Evolutionary conservation across 306 rosid species (phyloP), one percentile per base, ranked within the genome.

Genomic region (Prunus mira): DNA sequence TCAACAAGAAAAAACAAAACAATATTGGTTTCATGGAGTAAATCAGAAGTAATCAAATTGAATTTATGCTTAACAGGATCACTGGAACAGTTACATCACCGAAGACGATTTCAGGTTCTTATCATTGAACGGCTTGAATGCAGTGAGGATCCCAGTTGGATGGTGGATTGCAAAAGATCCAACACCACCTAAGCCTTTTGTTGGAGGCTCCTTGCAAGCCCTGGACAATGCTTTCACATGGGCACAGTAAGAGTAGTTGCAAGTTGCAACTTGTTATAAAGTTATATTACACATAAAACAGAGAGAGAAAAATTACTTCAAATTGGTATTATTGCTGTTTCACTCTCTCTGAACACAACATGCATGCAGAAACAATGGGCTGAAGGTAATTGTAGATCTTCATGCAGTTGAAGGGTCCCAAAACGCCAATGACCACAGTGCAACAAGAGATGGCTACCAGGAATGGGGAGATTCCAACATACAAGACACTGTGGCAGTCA

Each of bases 91-190:
- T 15, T 91, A 87, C 56, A 88, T 91, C 52, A 80, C 82, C 0
- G 91, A 88, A 63, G 93, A 87, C 7, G 96, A 91, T 86, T 91
- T 91, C 85, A 79, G 20, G 30, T 88, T 82, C 89, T 84, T 91
- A 84, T 84, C 90, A 78, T 81, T 67, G 27, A 85, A 79, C 60
- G 90, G 93, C 5, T 34, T 91, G 83, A 86, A 79, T 79, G 90
- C 82, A 0, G 96, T 88, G 14, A 87, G 96, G 78, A 74, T 91
- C 60, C 96, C 96, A 1, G 88, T 91, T 14, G 96, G 96, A 43
- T 91, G 93, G 96, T 91, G 96, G 91, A 88, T 84, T 67, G 87
- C 89, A 27, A 76, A 72, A 28, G 96, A 91, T 78, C 96, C 96
- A 62, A 80, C 82, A 68, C 96, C 96, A 30, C 93, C 93, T 49